Base-by-base conservation (phyloP, 176 grass and related monocot genomes). In the Cymbopogon citratus region DNA sequence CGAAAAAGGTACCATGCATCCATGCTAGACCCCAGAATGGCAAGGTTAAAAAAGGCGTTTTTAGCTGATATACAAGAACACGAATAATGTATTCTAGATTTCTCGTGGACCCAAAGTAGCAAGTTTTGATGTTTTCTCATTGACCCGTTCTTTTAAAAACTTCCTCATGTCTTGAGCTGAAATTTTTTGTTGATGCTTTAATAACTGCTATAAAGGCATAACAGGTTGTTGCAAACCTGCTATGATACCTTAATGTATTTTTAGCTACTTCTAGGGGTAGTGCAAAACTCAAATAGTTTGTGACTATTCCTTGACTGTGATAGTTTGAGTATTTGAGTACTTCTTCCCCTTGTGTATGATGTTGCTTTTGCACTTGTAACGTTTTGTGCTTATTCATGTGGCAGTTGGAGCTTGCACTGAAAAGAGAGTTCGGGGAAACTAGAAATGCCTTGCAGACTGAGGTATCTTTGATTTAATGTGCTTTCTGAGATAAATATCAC, bases 381-480 rank as follows among this genome's bases (percentile, higher is more conserved):
- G 57, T 31, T 81, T 85, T 81, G 33, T 77, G 9, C 33, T 49
- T 63, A 8, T 70, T 66, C 51, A 31, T 85, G 71, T 70, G 83
- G 72, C 81, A 98, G 95, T 78, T 98, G 90, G 95, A 98, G 82
- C 89, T 95, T 87, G 92, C 95, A 13, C 85, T 94, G 66, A 95
- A 93, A 92, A 95, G 90, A 85, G 90, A 95, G 79, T 93, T 95
- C 4, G 92, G 95, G 51, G 92, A 98, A 81, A 67, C 82, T 64
- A 68, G 48, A 83, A 87, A 99, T 85, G 73, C 79, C 63, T 76
- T 80, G 72, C 63, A 80, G 49, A 76, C 90, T 85, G 92, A 93
- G 92, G 96, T 95, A 87, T 67, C 2, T 84, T 27, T 77, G 35
- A 54, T 68, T 74, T 54, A 7, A 84, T 81, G 0, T 60, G 34